These are phyloP conservation scores for Xylariaceae sp. DNA, from an alignment of 2,329 filamentous ascomycete species.

Conservation along the genomic window DNA sequence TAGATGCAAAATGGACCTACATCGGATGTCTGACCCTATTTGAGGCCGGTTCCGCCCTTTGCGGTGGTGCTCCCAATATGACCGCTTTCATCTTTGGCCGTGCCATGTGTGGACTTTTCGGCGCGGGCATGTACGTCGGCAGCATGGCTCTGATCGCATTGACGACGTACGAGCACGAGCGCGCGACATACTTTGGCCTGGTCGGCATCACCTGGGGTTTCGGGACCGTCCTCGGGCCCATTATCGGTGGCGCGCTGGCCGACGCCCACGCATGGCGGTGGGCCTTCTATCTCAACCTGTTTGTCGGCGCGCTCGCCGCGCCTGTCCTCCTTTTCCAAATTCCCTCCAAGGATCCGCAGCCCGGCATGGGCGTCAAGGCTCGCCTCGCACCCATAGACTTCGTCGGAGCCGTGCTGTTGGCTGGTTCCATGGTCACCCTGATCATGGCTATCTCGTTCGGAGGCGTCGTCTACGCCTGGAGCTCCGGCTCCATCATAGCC, in stretches of 20 bases:
- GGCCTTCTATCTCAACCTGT: slow-evolving; percentile 54
- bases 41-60: slow-evolving; percentile 30
- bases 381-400: slow-evolving; percentile 33
- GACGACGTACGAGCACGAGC: slow-evolving; percentile 26
- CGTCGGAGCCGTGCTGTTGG: slow-evolving; percentile 38
- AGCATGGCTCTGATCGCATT: slow-evolving; percentile 24
- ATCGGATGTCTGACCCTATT: slow-evolving; percentile 16
- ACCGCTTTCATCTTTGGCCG: slow-evolving; percentile 29
- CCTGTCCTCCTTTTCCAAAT: slow-evolving; percentile 31
- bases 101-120: slow-evolving; percentile 6
- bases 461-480: slow-evolving; percentile 45
- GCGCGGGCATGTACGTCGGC: slow-evolving; percentile 22
- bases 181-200: slow-evolving; percentile 3
- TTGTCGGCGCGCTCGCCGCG: slow-evolving; percentile 34
- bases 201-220: slow-evolving; percentile 6
- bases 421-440: slow-evolving; percentile 32
- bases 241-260: slow-evolving; percentile 43
- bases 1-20: slow-evolving; percentile 39
- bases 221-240: slow-evolving; percentile 35
- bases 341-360: slow-evolving; percentile 14
- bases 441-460: slow-evolving; percentile 45
- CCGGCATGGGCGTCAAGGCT: slow-evolving; percentile 24
- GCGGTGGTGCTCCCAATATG: slow-evolving; percentile 23
- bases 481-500: slow-evolving; percentile 39
- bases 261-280: slow-evolving; percentile 41